A percentile compares a stretch with the other conserved stretches of the same genome.
Conservation (phyloP, 495 filamentous ascomycete species). For the Rhizodiscina lignyota region DNA sequence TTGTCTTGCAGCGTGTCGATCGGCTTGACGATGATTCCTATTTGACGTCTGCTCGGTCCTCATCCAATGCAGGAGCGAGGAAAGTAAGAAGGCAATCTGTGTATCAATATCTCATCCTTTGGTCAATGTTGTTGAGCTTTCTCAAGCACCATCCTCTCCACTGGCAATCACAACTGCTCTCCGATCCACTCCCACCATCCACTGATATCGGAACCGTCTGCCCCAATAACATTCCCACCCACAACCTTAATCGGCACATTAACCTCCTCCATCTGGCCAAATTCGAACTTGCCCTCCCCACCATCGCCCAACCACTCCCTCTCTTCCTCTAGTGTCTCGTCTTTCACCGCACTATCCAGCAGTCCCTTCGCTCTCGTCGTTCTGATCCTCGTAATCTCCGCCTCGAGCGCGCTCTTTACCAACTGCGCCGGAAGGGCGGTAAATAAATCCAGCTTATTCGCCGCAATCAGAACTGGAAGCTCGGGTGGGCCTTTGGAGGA, state of each 20-base stretch:
- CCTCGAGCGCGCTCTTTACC: conserved; percentile 59
- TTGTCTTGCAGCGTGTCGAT: too few species aligned
- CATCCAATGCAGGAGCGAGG: too few species aligned
- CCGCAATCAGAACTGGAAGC: conserved; percentile 65
- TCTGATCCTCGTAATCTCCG: conserved; percentile 67
- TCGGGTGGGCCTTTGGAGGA: conserved; percentile 41
- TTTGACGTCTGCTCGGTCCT: too few species aligned
- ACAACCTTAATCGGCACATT: conserved; percentile 62
- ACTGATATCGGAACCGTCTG: conserved; percentile 48
- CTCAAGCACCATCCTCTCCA: too few species aligned
- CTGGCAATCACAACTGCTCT: conserved; percentile 13
- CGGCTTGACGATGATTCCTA: too few species aligned
- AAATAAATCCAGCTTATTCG: conserved; percentile 92
- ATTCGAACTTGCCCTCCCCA: conserved; percentile 58
- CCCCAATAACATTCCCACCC: conserved; percentile 62
- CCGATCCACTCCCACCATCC: conserved; percentile 85
- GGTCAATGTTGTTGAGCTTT: too few species aligned
- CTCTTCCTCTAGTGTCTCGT: conserved; percentile 44
- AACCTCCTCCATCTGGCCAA: conserved; percentile 67
- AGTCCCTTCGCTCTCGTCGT: conserved; percentile 64
- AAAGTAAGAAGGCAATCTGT: too few species aligned
- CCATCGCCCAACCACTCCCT: conserved; percentile 72
- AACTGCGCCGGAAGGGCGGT: conserved; percentile 72
- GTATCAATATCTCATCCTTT: too few species aligned
- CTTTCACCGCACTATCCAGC: conserved; percentile 48